phyloP scores from a whole-genome alignment of 345 rosid genomes.

The Lagerstroemia speciosa region DNA sequence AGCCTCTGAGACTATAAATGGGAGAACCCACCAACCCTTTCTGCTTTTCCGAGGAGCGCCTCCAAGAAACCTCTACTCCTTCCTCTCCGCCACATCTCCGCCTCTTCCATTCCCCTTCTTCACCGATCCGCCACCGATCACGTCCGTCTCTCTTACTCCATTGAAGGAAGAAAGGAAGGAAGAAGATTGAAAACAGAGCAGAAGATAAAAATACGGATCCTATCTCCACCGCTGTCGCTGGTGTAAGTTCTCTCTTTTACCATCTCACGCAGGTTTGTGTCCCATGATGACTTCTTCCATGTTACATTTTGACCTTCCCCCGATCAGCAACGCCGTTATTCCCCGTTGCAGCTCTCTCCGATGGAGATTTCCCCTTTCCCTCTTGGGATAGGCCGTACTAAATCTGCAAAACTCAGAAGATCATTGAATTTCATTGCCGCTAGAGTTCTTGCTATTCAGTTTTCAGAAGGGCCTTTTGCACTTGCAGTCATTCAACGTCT shows the following conservation, averaged over 20 bases:
- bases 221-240: not conserved
- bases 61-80: not conserved
- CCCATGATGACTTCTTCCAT: too few relatives aligned
- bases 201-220: not conserved
- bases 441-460: not conserved
- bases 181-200: not conserved
- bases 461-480: not conserved
- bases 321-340: not conserved
- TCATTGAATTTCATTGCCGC: not conserved
- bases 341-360: too few relatives aligned
- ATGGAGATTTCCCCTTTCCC: too few relatives aligned
- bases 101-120: not conserved
- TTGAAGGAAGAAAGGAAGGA: not conserved
- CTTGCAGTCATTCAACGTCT: not conserved
- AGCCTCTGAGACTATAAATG: constrained; percentile 4
- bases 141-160: not conserved
- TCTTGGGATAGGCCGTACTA: too few relatives aligned
- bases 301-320: not conserved
- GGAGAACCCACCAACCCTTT: constrained; percentile 8
- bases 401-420: too few relatives aligned
- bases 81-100: not conserved
- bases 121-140: not conserved
- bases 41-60: constrained; percentile 6
- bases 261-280: not conserved
- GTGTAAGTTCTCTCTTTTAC: not conserved